Percentiles rank a stretch among this genome's conserved stretches.
These are phyloP conservation scores for Pseudisothecium myosuroides DNA, from an alignment of 225 moss, liverwort and hornwort genomes.

Conservation along the genomic window DNA sequence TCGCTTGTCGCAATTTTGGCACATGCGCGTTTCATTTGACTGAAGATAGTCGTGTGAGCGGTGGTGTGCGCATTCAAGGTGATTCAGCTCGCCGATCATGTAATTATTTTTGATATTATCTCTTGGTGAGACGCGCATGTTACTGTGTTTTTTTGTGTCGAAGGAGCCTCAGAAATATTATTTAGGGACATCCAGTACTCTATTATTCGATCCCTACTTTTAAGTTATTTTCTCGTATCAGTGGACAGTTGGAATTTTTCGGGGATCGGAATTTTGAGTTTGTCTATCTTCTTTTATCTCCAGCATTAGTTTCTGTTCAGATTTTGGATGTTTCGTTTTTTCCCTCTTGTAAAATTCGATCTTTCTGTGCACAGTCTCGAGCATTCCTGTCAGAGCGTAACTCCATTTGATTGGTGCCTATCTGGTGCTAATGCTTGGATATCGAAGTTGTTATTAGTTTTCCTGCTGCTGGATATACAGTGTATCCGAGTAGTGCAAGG, in stretches of 20 bases:
- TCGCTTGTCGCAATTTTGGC: slow-evolving; percentile 3
- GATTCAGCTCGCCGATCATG: neutral
- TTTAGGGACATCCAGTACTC: neutral
- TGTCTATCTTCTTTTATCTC: neutral
- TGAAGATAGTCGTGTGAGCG: neutral
- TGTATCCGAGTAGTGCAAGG: neutral
- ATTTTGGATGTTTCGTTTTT: neutral
- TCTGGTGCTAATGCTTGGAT: neutral
- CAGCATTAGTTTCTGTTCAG: neutral
- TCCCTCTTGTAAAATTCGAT: neutral
- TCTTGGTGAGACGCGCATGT: neutral
- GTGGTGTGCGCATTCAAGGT: neutral
- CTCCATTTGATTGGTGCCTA: neutral
- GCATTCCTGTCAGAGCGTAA: neutral
- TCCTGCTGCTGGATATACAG: neutral
- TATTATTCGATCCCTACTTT: neutral
- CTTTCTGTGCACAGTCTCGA: neutral
- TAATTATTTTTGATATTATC: neutral
- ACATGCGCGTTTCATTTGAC: neutral
- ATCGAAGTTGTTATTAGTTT: neutral
- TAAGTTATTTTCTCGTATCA: neutral
- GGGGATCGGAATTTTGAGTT: neutral
- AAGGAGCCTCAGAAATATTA: neutral
- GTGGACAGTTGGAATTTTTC: neutral
- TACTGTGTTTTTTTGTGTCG: neutral